Percentiles rank a stretch among this genome's conserved stretches.
phyloP scores from a whole-genome alignment of 2,329 filamentous ascomycete species.

The Aspergillus alliaceus region DNA sequence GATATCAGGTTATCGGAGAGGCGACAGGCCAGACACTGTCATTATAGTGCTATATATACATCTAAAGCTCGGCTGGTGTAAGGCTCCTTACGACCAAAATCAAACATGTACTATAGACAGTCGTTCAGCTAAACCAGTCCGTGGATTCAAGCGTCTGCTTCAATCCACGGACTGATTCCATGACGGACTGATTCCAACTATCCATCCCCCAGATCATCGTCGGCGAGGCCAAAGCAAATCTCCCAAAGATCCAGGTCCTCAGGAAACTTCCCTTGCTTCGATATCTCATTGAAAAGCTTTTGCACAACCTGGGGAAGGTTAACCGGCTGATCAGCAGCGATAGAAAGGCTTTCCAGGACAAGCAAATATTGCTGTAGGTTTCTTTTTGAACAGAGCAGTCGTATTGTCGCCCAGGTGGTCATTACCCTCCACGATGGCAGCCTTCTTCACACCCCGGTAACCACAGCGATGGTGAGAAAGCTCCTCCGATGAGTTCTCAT shows the following conservation, averaged over 20 bases:
- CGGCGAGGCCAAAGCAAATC: not conserved
- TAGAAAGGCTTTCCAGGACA: not conserved
- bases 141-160: no score
- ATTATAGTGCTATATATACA: no score
- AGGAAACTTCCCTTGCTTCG: not conserved
- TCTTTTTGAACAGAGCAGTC: not conserved
- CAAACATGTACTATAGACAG: no score
- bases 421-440: not conserved
- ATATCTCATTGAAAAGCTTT: not conserved
- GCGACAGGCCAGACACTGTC: no score
- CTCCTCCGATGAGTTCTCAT: not conserved
- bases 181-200: not conserved
- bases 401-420: accelerated
- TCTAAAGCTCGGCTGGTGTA: no score
- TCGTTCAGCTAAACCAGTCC: no score
- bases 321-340: not conserved
- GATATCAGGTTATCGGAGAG: no score
- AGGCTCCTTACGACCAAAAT: no score
- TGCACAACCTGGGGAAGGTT: not conserved
- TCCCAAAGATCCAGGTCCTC: not conserved
- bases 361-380: not conserved
- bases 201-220: not conserved
- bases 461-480: not conserved
- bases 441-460: not conserved
- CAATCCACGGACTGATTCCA: no score